Evolutionary conservation across 1,284 basidiomycete species (phyloP), one percentile per base, ranked within the genome.

Genomic region (Cryptococcus sp.): DNA sequence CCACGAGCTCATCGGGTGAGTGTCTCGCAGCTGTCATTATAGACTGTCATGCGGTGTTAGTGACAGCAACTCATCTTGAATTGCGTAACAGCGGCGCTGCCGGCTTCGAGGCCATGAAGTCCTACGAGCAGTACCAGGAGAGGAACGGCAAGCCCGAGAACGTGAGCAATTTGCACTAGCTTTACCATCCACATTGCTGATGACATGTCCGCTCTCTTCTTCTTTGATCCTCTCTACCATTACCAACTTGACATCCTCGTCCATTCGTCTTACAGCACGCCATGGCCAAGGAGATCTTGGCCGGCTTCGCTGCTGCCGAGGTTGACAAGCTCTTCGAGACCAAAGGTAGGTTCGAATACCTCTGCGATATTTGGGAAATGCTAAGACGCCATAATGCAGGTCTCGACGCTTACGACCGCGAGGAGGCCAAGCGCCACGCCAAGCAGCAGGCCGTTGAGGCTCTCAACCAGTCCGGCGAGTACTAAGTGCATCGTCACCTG

Each of bases 241-340:
- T 13, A 26, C n/a, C 48, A 13, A 25, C 17, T 6, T 25, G 19
- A 10, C 19, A 6, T 44, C 20, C 25, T 25, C 43, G 20, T 46
- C 45, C 25, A 46, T 19, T 13, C 20, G 13, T 25, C 26, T 29
- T 4, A 25, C 50, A 69, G 65, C 73, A 75, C 62, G 61, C 59
- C n/a, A 11, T 66, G 19, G 73, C 73, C 51, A 76, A 77, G 59
- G 76, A 79, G 68, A 53, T 79, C 55, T 45, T 79, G 29, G 77
- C 77, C 11, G 77, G 75, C 11, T 72, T 78, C 50, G 76, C 75
- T 15, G 72, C 62, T 8, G 76, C 75, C 44, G 74, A 78, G 63
- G 73, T 73, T 40, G 77, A 78, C 69, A 70, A 69, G 68, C 68
- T 78, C 47, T 65, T 76, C 67, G 77, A 77, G 66, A 77, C 74